Evolutionary conservation across 305 asterid species (phyloP).

Genomic region (Solanum chacoense): DNA sequence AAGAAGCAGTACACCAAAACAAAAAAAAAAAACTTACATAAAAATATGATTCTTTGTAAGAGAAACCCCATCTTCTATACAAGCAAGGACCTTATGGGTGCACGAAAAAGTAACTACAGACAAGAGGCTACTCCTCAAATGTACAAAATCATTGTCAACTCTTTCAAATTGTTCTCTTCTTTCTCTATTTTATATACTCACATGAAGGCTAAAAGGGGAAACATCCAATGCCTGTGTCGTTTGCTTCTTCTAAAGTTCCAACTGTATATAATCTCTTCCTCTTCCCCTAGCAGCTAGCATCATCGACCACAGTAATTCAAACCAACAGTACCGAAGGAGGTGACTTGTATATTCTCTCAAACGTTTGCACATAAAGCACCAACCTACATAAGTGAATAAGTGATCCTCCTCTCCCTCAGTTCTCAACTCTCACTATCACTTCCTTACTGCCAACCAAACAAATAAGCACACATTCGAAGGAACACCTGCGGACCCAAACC

Average conservation of each 20-base stretch:
- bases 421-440: not conserved
- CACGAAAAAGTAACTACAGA: not conserved
- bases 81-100: not conserved
- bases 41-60: not conserved
- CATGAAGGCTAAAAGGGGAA: too few relatives aligned
- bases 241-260: not conserved
- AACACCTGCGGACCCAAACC: not conserved
- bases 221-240: not conserved
- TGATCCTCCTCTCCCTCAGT: not conserved
- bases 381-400: not conserved
- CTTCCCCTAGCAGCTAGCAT: not conserved
- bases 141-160: not conserved
- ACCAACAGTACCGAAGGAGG: not conserved
- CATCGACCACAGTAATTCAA: not conserved
- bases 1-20: not conserved
- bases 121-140: not conserved
- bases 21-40: not conserved
- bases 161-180: not conserved
- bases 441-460: not conserved
- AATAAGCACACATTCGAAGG: not conserved
- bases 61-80: not conserved
- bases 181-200: not conserved
- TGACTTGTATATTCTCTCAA: not conserved
- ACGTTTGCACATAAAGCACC: not conserved
- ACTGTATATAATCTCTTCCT: not conserved